Base-by-base conservation (phyloP, 768 basidiomycete species). In the Leccinum variicolor region DNA sequence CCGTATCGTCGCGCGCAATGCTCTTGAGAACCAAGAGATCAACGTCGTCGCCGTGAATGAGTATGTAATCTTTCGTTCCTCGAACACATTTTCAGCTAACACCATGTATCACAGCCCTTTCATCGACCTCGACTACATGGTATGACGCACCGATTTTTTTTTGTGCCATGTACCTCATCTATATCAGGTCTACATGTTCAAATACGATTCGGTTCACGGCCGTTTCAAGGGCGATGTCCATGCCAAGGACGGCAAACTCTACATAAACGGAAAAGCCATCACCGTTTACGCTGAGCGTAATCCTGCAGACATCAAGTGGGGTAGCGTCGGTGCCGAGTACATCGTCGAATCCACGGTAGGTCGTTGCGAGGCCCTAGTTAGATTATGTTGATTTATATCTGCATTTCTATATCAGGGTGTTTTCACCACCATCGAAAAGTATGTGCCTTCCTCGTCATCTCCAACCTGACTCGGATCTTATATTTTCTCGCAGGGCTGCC, bases 101-200 rank as follows among this genome's bases (percentile, higher is more conserved):
- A 43, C 47, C 25, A 34, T 31, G 25, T 25, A 28, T 39, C 25
- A 52, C 57, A 96, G 94, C 77, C 96, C 96, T 55, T 99, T 98
- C 87, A 98, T 99, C 63, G 87, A 92, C 73, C 86, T 95, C 65
- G 83, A 87, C 3, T 98, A 99, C 86, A 97, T 98, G 95, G 96
- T 89, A 53, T 33, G 83, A 65, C 39, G 1, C 10, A 49, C 17
- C 2, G 1, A 10, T 45, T 28, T 6, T 34, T 31, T 14, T 21
- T 19, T 34, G 10, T 21, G n/a, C 39, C 29, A 11, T 46, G 15
- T 21, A 43, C 29, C 59, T 63, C 33, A 64, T 19, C 47, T 19
- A 31, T 54, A 19, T 21, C 57, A 92, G 90, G 89, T 94, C 73
- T 97, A 97, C 84, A 94, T 97, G 93, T 95, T 97, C 90, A 96